Evolutionary conservation across 2,329 filamentous ascomycete species (phyloP).

Genomic region (Penicillium sp.): DNA sequence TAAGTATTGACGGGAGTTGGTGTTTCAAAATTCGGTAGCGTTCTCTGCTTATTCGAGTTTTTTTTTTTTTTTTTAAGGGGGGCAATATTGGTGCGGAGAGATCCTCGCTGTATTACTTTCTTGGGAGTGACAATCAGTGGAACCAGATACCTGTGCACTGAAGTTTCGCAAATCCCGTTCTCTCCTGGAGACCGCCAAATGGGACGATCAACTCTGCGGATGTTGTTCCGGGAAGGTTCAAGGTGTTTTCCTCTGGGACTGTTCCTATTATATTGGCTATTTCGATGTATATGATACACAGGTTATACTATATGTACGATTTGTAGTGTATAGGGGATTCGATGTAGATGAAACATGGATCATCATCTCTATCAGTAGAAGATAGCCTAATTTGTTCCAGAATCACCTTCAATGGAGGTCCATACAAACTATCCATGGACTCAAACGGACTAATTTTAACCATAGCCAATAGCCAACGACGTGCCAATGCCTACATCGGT

Average conservation of each 20-base stretch:
- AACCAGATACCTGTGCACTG: conserved; percentile 16
- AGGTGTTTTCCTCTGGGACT: not conserved
- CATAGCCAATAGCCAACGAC: conserved; percentile 8
- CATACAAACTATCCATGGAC: not conserved
- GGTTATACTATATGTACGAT: not conserved
- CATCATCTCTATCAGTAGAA: not conserved
- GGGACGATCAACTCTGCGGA: conserved; percentile 10
- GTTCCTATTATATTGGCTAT: not conserved
- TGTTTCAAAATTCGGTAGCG: not conserved
- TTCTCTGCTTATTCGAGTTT: not conserved
- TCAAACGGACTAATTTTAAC: conserved; percentile 4
- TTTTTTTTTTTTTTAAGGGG: too few species aligned
- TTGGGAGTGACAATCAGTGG: conserved; percentile 31
- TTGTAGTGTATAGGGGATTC: not conserved
- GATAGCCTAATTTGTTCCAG: not conserved
- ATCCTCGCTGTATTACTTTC: conserved; percentile 22
- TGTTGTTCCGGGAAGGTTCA: conserved; percentile 7
- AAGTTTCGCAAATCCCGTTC: conserved; percentile 11
- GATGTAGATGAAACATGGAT: not conserved
- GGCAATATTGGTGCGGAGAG: not conserved
- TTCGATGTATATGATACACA: not conserved
- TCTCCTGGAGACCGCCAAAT: conserved; percentile 4
- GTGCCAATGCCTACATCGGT: conserved; percentile 24
- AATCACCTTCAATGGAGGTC: not conserved
- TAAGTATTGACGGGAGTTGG: not conserved